phyloP scores from a whole-genome alignment of 257 asterid genomes.

The Solanum ossicruentum region DNA sequence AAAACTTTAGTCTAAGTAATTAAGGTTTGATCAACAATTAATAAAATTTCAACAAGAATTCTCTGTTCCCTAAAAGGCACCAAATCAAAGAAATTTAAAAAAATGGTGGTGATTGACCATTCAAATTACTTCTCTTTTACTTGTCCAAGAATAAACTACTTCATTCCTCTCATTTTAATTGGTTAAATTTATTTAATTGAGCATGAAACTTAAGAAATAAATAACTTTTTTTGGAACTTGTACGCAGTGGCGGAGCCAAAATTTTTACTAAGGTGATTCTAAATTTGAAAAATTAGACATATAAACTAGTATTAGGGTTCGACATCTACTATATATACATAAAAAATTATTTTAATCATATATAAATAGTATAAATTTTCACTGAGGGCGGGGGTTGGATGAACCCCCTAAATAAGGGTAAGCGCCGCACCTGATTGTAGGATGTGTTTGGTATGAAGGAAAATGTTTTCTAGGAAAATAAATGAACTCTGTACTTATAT shows the following conservation, averaged over 20 bases:
- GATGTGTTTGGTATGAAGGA: not conserved
- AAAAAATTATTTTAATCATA: too few species aligned
- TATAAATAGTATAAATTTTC: too few species aligned
- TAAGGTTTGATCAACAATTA: not conserved
- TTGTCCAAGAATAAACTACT: not conserved
- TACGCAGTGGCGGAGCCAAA: not conserved
- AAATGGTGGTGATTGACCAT: not conserved
- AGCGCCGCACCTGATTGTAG: too few species aligned
- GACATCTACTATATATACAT: too few species aligned
- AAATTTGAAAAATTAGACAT: too few species aligned
- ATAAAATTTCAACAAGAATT: not conserved
- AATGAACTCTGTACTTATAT: not conserved
- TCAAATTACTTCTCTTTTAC: not conserved
- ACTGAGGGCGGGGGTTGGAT: fast-evolving
- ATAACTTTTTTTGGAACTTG: not conserved
- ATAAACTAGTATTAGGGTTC: too few species aligned
- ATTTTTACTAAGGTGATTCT: too few species aligned
- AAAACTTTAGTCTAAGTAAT: not conserved
- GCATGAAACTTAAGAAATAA: not conserved
- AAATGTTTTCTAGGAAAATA: not conserved
- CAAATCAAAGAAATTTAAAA: not conserved
- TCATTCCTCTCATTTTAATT: not conserved
- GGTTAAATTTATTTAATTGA: not conserved
- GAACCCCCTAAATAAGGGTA: too few species aligned
- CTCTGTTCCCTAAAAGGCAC: not conserved